Percentiles rank a stretch among this genome's conserved stretches.
Evolutionary conservation across 768 basidiomycete species (phyloP).

Genomic region (Pleurotus pulmonarius): DNA sequence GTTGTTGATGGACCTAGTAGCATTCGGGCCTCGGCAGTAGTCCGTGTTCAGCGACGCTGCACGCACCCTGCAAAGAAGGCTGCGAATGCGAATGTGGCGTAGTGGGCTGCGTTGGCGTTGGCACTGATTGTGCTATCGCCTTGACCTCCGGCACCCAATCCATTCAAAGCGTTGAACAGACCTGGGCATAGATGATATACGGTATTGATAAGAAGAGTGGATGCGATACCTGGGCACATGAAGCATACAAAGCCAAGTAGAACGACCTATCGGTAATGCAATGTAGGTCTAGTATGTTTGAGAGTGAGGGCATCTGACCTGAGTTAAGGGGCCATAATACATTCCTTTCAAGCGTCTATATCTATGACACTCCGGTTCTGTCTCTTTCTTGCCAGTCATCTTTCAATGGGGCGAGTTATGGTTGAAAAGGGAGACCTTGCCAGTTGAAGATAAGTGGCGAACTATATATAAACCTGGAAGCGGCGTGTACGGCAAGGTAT

Average conservation of each 20-base stretch:
- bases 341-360: slow-evolving; percentile 42
- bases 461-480: not conserved
- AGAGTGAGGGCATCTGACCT: slow-evolving; percentile 26
- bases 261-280: slow-evolving; percentile 25
- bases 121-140: slow-evolving; percentile 48
- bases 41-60: not conserved
- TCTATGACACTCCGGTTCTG: not conserved
- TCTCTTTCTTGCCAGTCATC: not conserved
- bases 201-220: not conserved
- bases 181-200: slow-evolving; percentile 35
- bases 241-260: slow-evolving; percentile 71
- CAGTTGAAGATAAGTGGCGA: too few species aligned
- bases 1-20: slow-evolving; percentile 69
- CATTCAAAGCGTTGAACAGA: slow-evolving; percentile 60
- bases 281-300: not conserved
- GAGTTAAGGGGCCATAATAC: slow-evolving; percentile 56
- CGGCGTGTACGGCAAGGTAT: not conserved
- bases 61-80: slow-evolving; percentile 69
- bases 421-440: too few species aligned
- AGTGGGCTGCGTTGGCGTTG: slow-evolving; percentile 55
- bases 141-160: slow-evolving; percentile 62
- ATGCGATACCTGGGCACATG: slow-evolving; percentile 51
- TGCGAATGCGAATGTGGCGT: slow-evolving; percentile 51
- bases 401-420: too few species aligned
- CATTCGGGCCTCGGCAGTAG: too few species aligned